These are phyloP conservation scores for Jamesozyma hellenica DNA, from an alignment of 805 yeast species.

Conservation along the genomic window DNA sequence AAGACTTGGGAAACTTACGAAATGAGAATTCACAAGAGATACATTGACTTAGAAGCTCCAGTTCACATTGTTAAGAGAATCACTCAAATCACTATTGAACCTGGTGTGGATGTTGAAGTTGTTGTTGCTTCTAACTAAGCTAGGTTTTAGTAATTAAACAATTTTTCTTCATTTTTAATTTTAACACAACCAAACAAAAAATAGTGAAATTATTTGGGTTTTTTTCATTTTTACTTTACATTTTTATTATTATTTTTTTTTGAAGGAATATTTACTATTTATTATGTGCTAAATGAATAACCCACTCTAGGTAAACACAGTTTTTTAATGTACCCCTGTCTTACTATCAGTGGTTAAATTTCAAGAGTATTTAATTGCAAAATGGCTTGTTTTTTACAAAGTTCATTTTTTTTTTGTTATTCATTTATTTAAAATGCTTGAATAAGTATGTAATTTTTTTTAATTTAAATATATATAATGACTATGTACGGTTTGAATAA, in stretches of 20 bases:
- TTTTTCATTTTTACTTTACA: background rate
- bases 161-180: conserved; percentile 1
- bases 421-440: background rate
- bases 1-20: conserved; percentile 99
- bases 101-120: conserved; percentile 97
- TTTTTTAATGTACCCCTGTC: conserved; percentile 31
- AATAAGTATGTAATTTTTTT: no score
- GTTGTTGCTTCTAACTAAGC: conserved; percentile 49
- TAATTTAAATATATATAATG: no score
- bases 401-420: background rate
- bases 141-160: background rate
- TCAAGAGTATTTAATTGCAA: background rate
- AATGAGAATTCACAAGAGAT: conserved; percentile 99
- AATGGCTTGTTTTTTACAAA: no score
- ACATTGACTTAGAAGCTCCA: conserved; percentile 96
- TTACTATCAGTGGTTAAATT: conserved; percentile 32
- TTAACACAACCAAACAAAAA: background rate
- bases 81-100: conserved; percentile 96
- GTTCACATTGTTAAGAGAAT: conserved; percentile 86
- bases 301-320: conserved; percentile 34
- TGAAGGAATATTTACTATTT: background rate
- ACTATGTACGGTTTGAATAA: conserved; percentile 1
- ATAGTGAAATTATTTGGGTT: conserved; percentile 2
- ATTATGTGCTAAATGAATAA: conserved; percentile 6
- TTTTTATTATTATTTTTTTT: background rate